These are phyloP conservation scores for Fusarium phyllophilum DNA, from an alignment of 2,329 filamentous ascomycete genomes.

Conservation along the genomic window DNA sequence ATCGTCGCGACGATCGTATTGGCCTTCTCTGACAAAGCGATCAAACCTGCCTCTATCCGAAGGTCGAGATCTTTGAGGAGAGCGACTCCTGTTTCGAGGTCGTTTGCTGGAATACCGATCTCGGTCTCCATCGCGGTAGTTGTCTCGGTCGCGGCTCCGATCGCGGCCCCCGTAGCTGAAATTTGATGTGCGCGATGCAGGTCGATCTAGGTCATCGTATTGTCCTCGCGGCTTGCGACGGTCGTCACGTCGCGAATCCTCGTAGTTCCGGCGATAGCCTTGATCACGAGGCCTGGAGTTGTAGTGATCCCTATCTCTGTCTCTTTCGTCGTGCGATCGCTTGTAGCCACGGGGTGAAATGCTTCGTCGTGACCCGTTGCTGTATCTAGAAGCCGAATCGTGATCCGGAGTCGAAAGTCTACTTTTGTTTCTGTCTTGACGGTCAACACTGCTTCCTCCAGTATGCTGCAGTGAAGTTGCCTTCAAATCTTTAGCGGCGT, in stretches of 20 bases:
- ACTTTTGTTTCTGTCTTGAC: slow-evolving; percentile 81
- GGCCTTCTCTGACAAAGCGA: slow-evolving; percentile 47
- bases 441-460: slow-evolving; percentile 90
- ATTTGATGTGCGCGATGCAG: slow-evolving; percentile 53
- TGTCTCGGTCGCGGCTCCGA: slow-evolving; percentile 47
- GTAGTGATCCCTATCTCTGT: slow-evolving; percentile 51
- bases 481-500: slow-evolving; percentile 73
- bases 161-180: slow-evolving; percentile 62
- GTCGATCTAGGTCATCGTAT: slow-evolving; percentile 69
- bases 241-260: slow-evolving; percentile 62
- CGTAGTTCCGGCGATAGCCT: slow-evolving; percentile 71
- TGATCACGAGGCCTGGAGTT: slow-evolving; percentile 59
- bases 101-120: slow-evolving; percentile 65
- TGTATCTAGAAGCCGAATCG: slow-evolving; percentile 57
- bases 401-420: slow-evolving; percentile 68
- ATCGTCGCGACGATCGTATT: slow-evolving; percentile 40
- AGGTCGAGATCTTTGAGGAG: slow-evolving; percentile 56
- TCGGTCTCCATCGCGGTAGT: slow-evolving; percentile 54
- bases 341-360: slow-evolving; percentile 75
- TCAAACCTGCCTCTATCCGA: slow-evolving; percentile 51
- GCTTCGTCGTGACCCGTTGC: slow-evolving; percentile 57
- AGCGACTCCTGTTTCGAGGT: slow-evolving; percentile 65
- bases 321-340: slow-evolving; percentile 71
- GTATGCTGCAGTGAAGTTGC: slow-evolving; percentile 85
- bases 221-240: slow-evolving; percentile 59